phyloP scores from a whole-genome alignment of 2,329 filamentous ascomycete genomes.

The Stylonectria norvegica region DNA sequence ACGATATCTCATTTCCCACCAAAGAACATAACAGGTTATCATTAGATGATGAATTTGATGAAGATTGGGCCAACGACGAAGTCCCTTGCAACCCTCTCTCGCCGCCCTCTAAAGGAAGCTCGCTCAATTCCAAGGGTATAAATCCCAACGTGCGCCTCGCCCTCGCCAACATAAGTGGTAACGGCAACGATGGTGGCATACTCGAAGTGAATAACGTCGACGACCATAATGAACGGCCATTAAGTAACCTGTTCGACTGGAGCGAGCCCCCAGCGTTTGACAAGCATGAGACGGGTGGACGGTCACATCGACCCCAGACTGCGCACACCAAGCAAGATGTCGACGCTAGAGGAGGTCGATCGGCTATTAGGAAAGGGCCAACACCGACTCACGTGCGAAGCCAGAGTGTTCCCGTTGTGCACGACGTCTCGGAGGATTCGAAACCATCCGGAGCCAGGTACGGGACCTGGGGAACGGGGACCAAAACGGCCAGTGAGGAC shows the following conservation, averaged over 20 bases:
- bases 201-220: constrained; percentile 28
- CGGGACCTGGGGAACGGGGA: constrained; percentile 77
- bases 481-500: constrained; percentile 76
- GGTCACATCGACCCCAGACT: constrained; percentile 65
- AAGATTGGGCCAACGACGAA: constrained; percentile 59
- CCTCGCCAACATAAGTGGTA: constrained; percentile 51
- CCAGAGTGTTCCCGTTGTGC: constrained; percentile 73
- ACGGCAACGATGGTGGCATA: constrained; percentile 27
- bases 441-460: constrained; percentile 64
- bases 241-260: constrained; percentile 76
- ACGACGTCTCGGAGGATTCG: constrained; percentile 56
- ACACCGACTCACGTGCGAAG: constrained; percentile 70
- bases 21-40: constrained; percentile 50
- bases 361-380: constrained; percentile 64
- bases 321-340: constrained; percentile 73
- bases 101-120: constrained; percentile 49
- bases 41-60: constrained; percentile 60
- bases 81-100: constrained; percentile 55
- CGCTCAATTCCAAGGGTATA: constrained; percentile 50
- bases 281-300: constrained; percentile 55
- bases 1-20: constrained; percentile 33
- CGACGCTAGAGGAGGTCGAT: constrained; percentile 67
- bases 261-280: constrained; percentile 63
- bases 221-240: constrained; percentile 42
- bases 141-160: constrained; percentile 53